Evolutionary conservation across 2,329 filamentous ascomycete genomes (phyloP).

Genomic region (Xylaria sp.): DNA sequence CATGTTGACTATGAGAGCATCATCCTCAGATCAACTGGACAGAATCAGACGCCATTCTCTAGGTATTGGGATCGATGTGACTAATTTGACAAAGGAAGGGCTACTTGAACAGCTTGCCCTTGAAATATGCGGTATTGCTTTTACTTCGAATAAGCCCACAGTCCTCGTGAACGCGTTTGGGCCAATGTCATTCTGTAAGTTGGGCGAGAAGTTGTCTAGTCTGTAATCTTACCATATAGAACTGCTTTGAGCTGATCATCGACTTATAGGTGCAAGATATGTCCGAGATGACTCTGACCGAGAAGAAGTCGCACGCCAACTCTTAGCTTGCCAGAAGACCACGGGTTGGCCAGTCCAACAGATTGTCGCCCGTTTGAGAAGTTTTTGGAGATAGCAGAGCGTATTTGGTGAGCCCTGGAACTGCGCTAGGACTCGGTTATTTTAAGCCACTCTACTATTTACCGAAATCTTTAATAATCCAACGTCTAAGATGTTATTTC

Average conservation of each 20-base stretch:
- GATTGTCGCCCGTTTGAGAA: conserved; percentile 37
- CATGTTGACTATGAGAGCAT: conserved; percentile 35
- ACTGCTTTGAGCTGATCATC: neutral
- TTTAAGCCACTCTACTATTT: neutral
- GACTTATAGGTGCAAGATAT: conserved; percentile 37
- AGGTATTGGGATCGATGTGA: neutral
- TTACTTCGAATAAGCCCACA: conserved; percentile 45
- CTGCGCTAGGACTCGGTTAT: neutral
- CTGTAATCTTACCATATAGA: neutral
- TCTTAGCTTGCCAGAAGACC: conserved; percentile 38
- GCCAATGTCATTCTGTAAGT: conserved; percentile 50
- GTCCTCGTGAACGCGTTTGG: conserved; percentile 53
- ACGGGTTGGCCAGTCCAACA: conserved; percentile 45
- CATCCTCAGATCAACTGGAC: conserved; percentile 6
- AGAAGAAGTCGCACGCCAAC: conserved; percentile 38
- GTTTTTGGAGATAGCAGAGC: conserved; percentile 28
- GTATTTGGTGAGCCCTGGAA: neutral
- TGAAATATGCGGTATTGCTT: conserved; percentile 48
- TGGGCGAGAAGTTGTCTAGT: neutral
- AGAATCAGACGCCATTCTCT: conserved; percentile 7
- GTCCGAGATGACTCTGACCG: conserved; percentile 32
- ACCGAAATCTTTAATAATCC: neutral
- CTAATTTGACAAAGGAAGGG: conserved; percentile 17
- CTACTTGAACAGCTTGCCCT: conserved; percentile 41
- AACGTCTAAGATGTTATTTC: neutral